Percentiles rank a stretch among this genome's conserved stretches.
phyloP scores from a whole-genome alignment of 129 eudicot species.

The Ambrosia artemisiifolia region DNA sequence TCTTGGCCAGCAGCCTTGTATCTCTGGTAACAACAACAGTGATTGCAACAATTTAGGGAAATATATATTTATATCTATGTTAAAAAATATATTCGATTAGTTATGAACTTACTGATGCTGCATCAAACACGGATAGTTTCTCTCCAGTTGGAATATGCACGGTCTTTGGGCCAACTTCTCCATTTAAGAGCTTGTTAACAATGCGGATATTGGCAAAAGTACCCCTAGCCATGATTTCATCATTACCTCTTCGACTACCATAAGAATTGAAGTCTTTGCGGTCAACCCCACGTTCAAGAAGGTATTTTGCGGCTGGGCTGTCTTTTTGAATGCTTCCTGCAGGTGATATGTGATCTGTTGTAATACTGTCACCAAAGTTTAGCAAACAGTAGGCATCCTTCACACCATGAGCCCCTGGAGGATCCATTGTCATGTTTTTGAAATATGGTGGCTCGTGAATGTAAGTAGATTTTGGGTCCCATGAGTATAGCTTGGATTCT shows the following conservation, averaged over 20 bases:
- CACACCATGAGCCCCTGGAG: constrained; percentile 91
- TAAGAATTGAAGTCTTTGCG: constrained; percentile 85
- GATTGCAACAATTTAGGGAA: neutral
- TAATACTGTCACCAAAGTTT: constrained; percentile 88
- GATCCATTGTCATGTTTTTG: constrained; percentile 91
- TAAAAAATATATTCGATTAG: neutral
- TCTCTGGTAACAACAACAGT: constrained; percentile 41
- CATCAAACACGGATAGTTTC: constrained; percentile 69
- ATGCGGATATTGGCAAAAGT: constrained; percentile 86
- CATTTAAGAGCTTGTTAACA: constrained; percentile 79
- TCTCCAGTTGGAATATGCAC: constrained; percentile 84
- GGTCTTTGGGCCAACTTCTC: constrained; percentile 93
- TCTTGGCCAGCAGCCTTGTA: constrained; percentile 81
- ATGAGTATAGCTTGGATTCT: constrained; percentile 59
- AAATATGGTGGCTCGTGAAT: constrained; percentile 95
- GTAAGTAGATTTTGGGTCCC: constrained; percentile 88
- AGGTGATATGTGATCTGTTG: constrained; percentile 97
- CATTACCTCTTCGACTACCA: constrained; percentile 87
- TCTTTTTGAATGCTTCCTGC: constrained; percentile 95
- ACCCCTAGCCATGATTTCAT: constrained; percentile 89
- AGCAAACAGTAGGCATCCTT: constrained; percentile 92
- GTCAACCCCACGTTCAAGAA: constrained; percentile 77
- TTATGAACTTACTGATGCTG: constrained; percentile 57
- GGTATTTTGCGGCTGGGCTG: constrained; percentile 88
- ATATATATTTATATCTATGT: neutral